Conservation (phyloP, 257 asterid genomes). For the Thymus mandschuricus region DNA sequence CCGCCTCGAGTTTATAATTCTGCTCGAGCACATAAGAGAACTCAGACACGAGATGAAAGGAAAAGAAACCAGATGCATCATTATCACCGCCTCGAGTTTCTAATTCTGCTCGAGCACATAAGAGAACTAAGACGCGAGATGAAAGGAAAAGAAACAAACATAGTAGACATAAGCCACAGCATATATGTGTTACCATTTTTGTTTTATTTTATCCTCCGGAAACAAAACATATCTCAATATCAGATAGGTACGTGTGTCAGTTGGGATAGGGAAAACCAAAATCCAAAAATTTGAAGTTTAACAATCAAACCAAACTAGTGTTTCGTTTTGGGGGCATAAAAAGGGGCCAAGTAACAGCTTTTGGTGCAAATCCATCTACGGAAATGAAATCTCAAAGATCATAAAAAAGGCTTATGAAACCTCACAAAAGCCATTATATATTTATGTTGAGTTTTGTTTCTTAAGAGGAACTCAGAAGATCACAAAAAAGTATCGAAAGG, state of each 20-base stretch:
- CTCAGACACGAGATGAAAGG: background rate
- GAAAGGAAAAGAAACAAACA: background rate
- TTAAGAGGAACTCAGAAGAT: too few relatives aligned
- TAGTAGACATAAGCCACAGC: background rate
- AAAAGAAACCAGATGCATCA: too few relatives aligned
- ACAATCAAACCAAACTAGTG: background rate
- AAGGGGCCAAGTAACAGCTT: background rate
- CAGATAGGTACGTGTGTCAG: too few relatives aligned
- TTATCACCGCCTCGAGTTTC: too few relatives aligned
- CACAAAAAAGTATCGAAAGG: too few relatives aligned
- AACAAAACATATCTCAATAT: background rate
- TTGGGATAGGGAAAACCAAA: background rate
- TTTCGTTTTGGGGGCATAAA: too few relatives aligned
- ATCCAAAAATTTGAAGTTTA: background rate
- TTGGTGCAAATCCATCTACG: background rate
- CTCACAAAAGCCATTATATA: too few relatives aligned
- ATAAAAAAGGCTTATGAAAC: too few relatives aligned
- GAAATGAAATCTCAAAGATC: too few relatives aligned
- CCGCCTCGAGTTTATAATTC: background rate
- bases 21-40: background rate
- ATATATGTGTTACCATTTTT: background rate
- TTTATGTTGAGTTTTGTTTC: too few relatives aligned
- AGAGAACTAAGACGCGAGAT: background rate
- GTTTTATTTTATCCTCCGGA: background rate
- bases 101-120: background rate